A percentile compares a stretch with the other conserved stretches of the same genome.
phyloP scores from a whole-genome alignment of 495 filamentous ascomycete species.

The Clavariopsis aquatica region DNA sequence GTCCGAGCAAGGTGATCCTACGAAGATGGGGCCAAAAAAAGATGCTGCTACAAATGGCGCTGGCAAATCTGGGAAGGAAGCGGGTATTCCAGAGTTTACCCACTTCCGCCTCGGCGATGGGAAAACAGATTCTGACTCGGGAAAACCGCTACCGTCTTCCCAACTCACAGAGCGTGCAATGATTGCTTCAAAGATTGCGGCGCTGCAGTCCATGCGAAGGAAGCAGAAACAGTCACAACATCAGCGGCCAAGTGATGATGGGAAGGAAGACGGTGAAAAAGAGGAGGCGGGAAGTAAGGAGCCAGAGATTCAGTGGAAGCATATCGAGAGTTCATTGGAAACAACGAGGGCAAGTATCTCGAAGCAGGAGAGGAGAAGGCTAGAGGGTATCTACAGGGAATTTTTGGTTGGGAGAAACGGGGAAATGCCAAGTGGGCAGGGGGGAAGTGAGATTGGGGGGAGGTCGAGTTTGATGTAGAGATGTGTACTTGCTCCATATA shows the following conservation, averaged over 20 bases:
- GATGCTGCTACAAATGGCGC: conserved; percentile 30
- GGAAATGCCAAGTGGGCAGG: conserved; percentile 91
- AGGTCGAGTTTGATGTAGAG: conserved; percentile 84
- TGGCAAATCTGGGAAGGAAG: conserved; percentile 38
- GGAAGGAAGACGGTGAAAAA: conserved; percentile 35
- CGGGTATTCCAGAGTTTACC: conserved; percentile 60
- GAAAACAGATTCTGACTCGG: background rate
- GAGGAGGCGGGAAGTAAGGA: conserved; percentile 56
- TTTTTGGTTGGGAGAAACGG: conserved; percentile 90
- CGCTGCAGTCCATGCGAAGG: conserved; percentile 67
- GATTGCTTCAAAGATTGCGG: conserved; percentile 71
- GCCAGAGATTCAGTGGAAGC: conserved; percentile 83
- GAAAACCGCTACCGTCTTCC: conserved; percentile 9
- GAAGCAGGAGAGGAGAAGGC: conserved; percentile 66
- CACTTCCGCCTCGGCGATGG: conserved; percentile 77
- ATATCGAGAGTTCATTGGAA: conserved; percentile 73
- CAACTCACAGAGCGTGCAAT: conserved; percentile 66
- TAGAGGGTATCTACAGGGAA: conserved; percentile 83
- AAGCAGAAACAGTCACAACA: conserved; percentile 51
- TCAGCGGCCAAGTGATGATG: conserved; percentile 16
- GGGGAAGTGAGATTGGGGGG: conserved; percentile 85
- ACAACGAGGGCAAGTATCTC: conserved; percentile 85
- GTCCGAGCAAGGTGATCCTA: conserved; percentile 45
- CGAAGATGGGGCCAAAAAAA: conserved; percentile 41
- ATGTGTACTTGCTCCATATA: background rate